Base-by-base conservation (phyloP, 345 rosid genomes). In the Syzygium aqueum region DNA sequence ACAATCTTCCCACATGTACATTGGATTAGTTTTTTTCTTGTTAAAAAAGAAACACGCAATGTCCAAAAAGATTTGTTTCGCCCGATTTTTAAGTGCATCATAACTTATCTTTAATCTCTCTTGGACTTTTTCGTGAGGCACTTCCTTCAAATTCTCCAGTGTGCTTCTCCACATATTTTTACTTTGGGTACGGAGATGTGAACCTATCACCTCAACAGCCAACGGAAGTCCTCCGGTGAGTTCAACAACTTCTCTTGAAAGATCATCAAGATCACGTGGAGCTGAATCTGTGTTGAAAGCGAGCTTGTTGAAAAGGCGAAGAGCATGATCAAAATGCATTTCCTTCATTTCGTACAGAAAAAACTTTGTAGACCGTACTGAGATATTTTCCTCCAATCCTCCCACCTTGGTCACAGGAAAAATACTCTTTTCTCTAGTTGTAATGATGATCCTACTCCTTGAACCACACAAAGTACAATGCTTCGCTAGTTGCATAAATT, bases 351-450 rank as follows among this genome's bases (percentile, higher is more conserved):
- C 46, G 0, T 67, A 17, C 78, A 17, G 1, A 17, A 3, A 33
- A 67, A 4, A 2, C 8, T 33, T 0, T 30, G 0, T 17, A 0
- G 23, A 8, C 25, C 0, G 1, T 33, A 5, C 9, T 33, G 22
- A 67, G 46, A 2, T 67, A 67, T 67, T 67, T 67, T 33, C 43
- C 78, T 33, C 37, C 2, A 0, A 16, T 17, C 13, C 3, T 4
- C 17, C 46, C 46, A 33, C 6, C 13, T 67, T 33, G 23, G 46
- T 67, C 78, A 30, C 0, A 17, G 25, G 78, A 30, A 67, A 67
- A 33, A 67, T 6, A 67, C 78, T 65, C 23, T 30, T 67, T 3
- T 33, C 25, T 67, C 2, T 67, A 2, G 46, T 67, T 33, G 78
- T 67, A 37, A 67, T 33, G 43, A 67, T 67, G 78, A 33, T 67